A percentile compares a stretch with the other conserved stretches of the same genome.
Evolutionary conservation across 805 yeast species (phyloP).

Genomic region (Ogataea nonfermentans): DNA sequence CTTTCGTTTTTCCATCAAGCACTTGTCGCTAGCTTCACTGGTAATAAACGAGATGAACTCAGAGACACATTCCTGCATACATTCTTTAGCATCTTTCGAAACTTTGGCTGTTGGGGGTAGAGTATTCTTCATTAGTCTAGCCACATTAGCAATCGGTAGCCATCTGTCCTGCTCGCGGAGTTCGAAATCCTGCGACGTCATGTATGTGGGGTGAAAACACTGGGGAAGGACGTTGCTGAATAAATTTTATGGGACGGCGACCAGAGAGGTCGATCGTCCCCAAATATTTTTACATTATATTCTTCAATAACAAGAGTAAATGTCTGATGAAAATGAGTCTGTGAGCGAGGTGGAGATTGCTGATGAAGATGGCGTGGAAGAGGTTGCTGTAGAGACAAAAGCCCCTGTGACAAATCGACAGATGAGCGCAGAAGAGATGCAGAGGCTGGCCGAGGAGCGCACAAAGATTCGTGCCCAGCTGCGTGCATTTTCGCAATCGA

Average conservation of each 20-base stretch:
- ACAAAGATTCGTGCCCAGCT: conserved; percentile 7
- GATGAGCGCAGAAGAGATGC: conserved; percentile 11
- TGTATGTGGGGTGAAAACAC: conserved; percentile 8
- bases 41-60: conserved; percentile 70
- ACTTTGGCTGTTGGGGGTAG: conserved; percentile 72
- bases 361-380: conserved; percentile 6
- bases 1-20: conserved; percentile 62
- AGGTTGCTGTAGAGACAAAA: conserved; percentile 1
- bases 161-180: conserved; percentile 59
- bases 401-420: conserved; percentile 9
- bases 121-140: conserved; percentile 75
- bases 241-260: conserved; percentile 6
- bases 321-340: conserved; percentile 7
- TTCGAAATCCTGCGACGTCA: conserved; percentile 41
- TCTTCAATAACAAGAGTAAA: neutral
- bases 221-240: conserved; percentile 2
- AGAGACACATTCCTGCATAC: conserved; percentile 61
- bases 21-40: conserved; percentile 62
- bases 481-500: conserved; percentile 11
- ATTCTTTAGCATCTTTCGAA: conserved; percentile 76
- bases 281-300: neutral
- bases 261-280: conserved; percentile 1
- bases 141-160: conserved; percentile 64
- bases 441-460: conserved; percentile 12
- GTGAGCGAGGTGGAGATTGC: conserved; percentile 1